phyloP scores from a whole-genome alignment of 805 yeast genomes.

The Diddensiella caesifluorescens region DNA sequence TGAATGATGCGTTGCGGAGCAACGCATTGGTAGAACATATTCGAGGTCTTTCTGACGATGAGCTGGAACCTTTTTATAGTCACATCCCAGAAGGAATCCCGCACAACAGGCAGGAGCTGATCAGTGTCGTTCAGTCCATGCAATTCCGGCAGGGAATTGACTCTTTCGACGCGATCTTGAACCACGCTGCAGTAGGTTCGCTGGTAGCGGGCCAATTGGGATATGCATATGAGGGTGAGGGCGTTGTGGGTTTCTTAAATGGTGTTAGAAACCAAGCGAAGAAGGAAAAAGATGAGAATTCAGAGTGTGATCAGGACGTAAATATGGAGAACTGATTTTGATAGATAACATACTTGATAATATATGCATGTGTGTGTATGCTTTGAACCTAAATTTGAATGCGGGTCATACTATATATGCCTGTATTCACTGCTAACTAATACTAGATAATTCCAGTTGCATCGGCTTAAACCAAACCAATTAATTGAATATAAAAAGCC shows the following conservation, averaged over 20 bases:
- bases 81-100: slow-evolving; percentile 42
- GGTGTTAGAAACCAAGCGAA: slow-evolving; percentile 34
- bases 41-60: slow-evolving; percentile 28
- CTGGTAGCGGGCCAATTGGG: slow-evolving; percentile 46
- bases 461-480: too few species aligned
- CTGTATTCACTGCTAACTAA: too few species aligned
- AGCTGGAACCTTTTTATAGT: slow-evolving; percentile 35
- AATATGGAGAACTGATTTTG: too few species aligned
- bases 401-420: too few species aligned
- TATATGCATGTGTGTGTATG: too few species aligned
- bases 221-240: slow-evolving; percentile 51
- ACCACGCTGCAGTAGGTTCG: slow-evolving; percentile 39
- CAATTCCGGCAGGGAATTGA: slow-evolving; percentile 43
- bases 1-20: slow-evolving; percentile 36
- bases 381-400: too few species aligned
- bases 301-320: too few species aligned
- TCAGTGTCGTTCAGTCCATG: slow-evolving; percentile 43
- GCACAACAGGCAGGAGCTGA: slow-evolving; percentile 36
- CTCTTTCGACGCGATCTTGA: slow-evolving; percentile 40
- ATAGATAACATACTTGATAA: too few species aligned
- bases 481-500: too few species aligned
- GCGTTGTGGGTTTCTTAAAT: slow-evolving; percentile 44
- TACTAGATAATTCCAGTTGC: too few species aligned
- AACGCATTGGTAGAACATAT: slow-evolving; percentile 34
- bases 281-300: slow-evolving; percentile 4